Base-by-base conservation (phyloP, 2,329 filamentous ascomycete genomes). In the Aspergillus cejpii region DNA sequence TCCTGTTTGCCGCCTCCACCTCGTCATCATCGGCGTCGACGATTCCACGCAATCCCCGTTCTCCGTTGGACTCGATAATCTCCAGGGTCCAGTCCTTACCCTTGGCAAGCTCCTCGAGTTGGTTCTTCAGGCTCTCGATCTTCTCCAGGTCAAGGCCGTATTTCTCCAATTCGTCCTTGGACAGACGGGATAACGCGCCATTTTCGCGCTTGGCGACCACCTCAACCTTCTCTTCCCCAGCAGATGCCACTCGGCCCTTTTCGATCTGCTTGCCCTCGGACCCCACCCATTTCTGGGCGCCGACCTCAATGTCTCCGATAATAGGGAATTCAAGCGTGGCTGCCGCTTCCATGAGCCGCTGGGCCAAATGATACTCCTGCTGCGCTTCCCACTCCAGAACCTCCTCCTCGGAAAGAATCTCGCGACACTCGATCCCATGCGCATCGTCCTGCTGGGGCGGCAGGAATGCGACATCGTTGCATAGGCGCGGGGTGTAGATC, bases 401-500 rank as follows among this genome's bases (percentile, higher is more conserved):
- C 33, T 79, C 76, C 8, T 80, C 69, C 27, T 80, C 75, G 2
- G 70, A 63, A 17, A 90, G 71, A 41, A 96, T 82, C 44, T 83
- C 80, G 20, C 79, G 78, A 63, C 90, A 96, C 50, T 76, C 79
- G 49, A 96, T 89, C 7, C 79, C 70, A 61, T 94, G 85, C 5
- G 87, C 83, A 46, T 80, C 79, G 43, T 85, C 84, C 50, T 87
- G 83, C 56, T 85, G 81, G 0, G 88, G 87, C 0, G 90, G 89
- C 43, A 85, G 73, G 64, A 96, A 96, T 7, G 88, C 88, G 7
- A 87, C 80, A 55, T 96, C 90, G 60, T 84, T 80, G 70, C 90
- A 96, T 10, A 96, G 79, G 1, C 88, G 82, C 0, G 89, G 87
- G 0, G 90, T 95, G 62, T 94, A 85, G 51, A 96, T 80, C 24